Evolutionary conservation across 2,329 filamentous ascomycete genomes (phyloP), one percentile per base, ranked within the genome.

Genomic region (Metarhizium robertsii): DNA sequence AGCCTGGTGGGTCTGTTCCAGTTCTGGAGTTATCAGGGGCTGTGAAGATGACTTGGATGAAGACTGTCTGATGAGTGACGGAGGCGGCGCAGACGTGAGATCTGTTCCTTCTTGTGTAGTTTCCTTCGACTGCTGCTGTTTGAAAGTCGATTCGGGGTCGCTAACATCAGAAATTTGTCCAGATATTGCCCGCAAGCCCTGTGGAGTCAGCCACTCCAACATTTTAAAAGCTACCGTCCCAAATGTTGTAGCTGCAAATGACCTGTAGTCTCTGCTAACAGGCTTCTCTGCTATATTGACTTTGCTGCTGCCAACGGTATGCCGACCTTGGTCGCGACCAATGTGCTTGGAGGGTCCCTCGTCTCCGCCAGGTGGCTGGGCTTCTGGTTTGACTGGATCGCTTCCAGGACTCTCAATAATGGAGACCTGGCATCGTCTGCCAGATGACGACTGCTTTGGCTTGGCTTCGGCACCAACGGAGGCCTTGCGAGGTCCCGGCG

Each of bases 171-270:
- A 61, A 20, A 69, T 55, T 52, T 71, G 74, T 16, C 72, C 64
- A 1, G 73, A 71, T 69, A 83, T 75, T 10, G 73, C 71, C 20
- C 76, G 74, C 4, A 83, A 65, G n/a, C 75, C 78, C 54, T 75
- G 75, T 0, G 83, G 83, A 1, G 83, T 83, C n/a, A 87, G 70
- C 84, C 83, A 87, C 65, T 87, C 84, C 3, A 87, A 63, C 82
- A 87, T 87, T 62, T 84, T 86, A 67, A 87, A 84, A 11, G 85
- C 79, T 11, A 80, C 79, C 0, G 84, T 85, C 6, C 78, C 82
- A 61, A 87, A 86, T 7, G 86, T 71, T 59, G 84, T 84, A 6
- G 80, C 80, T 7, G 81, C 78, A 62, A 84, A 83, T 0, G 81
- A 84, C 6, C 81, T 73, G 60, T 84, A 77, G 59, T 84, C 81